Conservation (phyloP, 2,329 filamentous ascomycete species). For the Apiospora rasikravindrae region DNA sequence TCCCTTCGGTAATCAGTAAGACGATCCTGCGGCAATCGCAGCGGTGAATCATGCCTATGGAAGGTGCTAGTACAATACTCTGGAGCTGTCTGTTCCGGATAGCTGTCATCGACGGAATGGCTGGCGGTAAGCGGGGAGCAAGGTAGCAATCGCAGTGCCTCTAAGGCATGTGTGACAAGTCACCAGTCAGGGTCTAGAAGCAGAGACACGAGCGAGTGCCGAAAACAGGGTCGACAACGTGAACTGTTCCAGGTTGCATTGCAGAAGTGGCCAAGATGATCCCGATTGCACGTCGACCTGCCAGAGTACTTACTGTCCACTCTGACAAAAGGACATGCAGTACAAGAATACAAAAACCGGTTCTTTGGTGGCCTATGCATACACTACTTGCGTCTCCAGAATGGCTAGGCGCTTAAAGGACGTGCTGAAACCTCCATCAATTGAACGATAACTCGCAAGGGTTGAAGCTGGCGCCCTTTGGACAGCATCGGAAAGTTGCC, state of each 20-base stretch:
- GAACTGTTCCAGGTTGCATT: constrained; percentile 9
- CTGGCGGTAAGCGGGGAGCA: neutral
- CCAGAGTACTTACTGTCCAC: neutral
- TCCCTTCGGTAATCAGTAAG: neutral
- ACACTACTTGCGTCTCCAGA: neutral
- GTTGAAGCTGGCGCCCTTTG: neutral
- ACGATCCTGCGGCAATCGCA: neutral
- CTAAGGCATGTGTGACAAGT: constrained; percentile 2
- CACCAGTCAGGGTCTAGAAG: constrained; percentile 1
- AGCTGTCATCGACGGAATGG: neutral
- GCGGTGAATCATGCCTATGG: neutral
- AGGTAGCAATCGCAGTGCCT: neutral
- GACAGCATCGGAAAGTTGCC: neutral
- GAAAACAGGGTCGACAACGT: constrained; percentile 7
- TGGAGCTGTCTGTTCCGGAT: neutral
- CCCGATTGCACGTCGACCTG: neutral
- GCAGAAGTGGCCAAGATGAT: constrained; percentile 13
- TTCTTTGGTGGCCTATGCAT: neutral
- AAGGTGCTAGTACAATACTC: neutral
- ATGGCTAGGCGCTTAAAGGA: neutral
- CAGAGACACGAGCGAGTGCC: constrained; percentile 1
- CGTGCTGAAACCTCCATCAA: constrained; percentile 3
- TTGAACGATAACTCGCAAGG: neutral
- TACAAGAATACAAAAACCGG: neutral
- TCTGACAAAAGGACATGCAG: neutral